Base-by-base conservation (phyloP, 495 filamentous ascomycete species). In the Hypoxylon fuscum region DNA sequence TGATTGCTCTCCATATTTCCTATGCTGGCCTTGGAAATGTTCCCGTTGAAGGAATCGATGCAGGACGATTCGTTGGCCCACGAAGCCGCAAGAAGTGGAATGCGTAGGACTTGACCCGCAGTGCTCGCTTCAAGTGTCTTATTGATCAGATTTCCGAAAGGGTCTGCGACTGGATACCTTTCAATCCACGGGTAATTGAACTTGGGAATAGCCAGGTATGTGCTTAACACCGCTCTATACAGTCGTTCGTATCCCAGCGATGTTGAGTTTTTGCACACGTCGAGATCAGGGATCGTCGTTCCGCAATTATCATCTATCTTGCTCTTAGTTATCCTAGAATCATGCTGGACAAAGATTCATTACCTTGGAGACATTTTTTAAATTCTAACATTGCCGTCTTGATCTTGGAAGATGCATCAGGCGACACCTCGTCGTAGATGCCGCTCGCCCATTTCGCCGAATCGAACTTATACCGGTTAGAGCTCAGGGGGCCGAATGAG, bases 101-200 rank as follows among this genome's bases (percentile, higher is more conserved):
- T 49, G n/a, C 63, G 56, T 17, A 66, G 18, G 14, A 66, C 43
- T 20, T 66, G 18, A 41, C 46, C 56, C n/a, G 20, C 42, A 3
- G 62, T 56, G 1, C 18, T 47, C 9, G 56, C 62, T 4, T 2
- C 40, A 3, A 57, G 31, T 0, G 62, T 66, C 46, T 61, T 55
- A 1, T 25, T 25, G 44, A 66, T 53, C 8, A 66, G 23, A 12
- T 66, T 46, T 2, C 4, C 18, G 2, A 66, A 18, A 1, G 62
- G 62, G 15, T 66, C 17, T 20, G 62, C 51, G 0, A 57, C 48
- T 12, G 62, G 62, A 15, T 49, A 66, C 29, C 40, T 59, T 1
- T 52, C 50, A 17, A 66, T 37, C 56, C 56, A 66, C 9, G 62
- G 62, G 35, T 66, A 66, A 29, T 61, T 66, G 42, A 51, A 66